Evolutionary conservation across 805 yeast species (phyloP).

Genomic region (Nakazawaea sp.): DNA sequence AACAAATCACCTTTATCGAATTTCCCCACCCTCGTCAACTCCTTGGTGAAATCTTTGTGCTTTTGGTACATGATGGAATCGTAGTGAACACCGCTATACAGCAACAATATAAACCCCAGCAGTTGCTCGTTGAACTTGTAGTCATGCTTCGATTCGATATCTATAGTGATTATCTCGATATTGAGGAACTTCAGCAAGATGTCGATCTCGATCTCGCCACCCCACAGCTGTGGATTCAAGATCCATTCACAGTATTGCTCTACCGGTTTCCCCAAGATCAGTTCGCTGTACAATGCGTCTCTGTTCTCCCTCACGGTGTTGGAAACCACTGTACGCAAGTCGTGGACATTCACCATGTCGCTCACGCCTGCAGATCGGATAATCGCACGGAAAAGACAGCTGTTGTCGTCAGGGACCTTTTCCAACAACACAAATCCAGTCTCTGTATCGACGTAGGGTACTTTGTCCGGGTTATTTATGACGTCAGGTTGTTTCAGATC

Average conservation of each 20-base stretch:
- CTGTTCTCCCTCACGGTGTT: constrained; percentile 34
- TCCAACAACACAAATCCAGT: constrained; percentile 39
- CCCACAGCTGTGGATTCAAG: constrained; percentile 56
- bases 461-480: constrained; percentile 11
- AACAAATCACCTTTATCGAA: constrained; percentile 30
- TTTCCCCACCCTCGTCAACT: constrained; percentile 29
- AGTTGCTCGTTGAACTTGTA: constrained; percentile 44
- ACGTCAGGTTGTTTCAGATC: constrained; percentile 3
- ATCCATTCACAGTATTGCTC: constrained; percentile 59
- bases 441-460: constrained; percentile 13
- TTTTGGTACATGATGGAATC: constrained; percentile 47
- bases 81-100: constrained; percentile 70
- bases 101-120: constrained; percentile 38
- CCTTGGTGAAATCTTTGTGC: constrained; percentile 17
- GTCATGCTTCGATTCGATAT: constrained; percentile 52
- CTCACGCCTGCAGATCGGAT: constrained; percentile 35
- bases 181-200: constrained; percentile 48
- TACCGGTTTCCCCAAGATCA: constrained; percentile 46
- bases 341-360: constrained; percentile 24
- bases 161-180: constrained; percentile 52
- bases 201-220: constrained; percentile 74
- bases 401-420: constrained; percentile 68
- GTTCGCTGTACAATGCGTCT: constrained; percentile 39
- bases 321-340: constrained; percentile 47
- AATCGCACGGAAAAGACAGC: constrained; percentile 67